Evolutionary conservation across 169 alveolate genomes (phyloP).

Genomic region (Besnoitia besnoiti): DNA sequence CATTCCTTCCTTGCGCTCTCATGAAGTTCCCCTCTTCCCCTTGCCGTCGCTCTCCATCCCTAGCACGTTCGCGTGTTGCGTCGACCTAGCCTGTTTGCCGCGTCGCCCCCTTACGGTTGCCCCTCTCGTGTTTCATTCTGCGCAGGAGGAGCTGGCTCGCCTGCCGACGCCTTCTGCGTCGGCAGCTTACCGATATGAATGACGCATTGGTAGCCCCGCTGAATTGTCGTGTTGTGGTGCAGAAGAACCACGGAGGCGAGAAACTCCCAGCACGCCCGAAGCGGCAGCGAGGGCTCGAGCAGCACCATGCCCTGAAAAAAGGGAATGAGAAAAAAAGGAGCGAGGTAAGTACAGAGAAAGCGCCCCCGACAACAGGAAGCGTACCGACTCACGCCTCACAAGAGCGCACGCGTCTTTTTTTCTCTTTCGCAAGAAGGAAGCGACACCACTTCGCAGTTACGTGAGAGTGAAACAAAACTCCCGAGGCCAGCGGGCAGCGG

Average conservation of each 20-base stretch:
- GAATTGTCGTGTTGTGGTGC: conserved; percentile 85
- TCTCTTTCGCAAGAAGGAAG: no score
- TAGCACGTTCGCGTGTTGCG: neutral
- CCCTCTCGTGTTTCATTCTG: neutral
- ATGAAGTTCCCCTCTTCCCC: neutral
- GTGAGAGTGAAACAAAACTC: no score
- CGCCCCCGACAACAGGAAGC: no score
- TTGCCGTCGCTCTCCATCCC: neutral
- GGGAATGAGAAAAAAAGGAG: neutral
- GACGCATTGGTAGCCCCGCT: conserved; percentile 81
- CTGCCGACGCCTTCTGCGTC: no score
- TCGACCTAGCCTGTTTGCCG: neutral
- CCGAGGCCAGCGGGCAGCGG: no score
- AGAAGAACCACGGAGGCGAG: conserved; percentile 83
- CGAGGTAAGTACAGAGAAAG: neutral
- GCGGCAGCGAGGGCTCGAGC: conserved; percentile 57
- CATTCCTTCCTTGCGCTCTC: neutral
- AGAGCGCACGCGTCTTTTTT: no score
- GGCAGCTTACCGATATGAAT: conserved; percentile 71
- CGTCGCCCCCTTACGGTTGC: neutral
- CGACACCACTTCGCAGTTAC: no score
- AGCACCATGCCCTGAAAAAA: conserved; percentile 21
- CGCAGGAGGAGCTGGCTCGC: no score
- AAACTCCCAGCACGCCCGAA: conserved; percentile 73
- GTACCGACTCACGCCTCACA: no score